Percentiles rank a stretch among this genome's conserved stretches.
phyloP scores from a whole-genome alignment of 2,329 filamentous ascomycete genomes.

The Corinectria fuckeliana region DNA sequence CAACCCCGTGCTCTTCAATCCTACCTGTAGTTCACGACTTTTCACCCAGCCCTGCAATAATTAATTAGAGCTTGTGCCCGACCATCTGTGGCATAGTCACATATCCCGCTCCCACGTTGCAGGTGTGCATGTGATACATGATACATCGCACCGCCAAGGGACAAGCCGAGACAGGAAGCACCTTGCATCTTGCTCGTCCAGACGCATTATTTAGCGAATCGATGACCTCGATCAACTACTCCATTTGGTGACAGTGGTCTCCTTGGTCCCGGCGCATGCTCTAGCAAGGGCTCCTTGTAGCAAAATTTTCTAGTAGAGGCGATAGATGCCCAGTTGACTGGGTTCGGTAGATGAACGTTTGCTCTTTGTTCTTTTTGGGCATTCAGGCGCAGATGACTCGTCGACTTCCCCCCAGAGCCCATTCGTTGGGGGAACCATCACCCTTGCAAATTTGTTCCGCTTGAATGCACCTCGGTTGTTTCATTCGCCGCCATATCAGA shows the following conservation, averaged over 20 bases:
- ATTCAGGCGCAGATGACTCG: slow-evolving; percentile 5
- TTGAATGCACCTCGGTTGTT: too few relatives aligned
- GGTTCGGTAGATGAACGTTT: slow-evolving; percentile 4
- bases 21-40: slow-evolving; percentile 1
- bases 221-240: not conserved
- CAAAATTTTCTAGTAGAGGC: slow-evolving; percentile 12
- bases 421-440: slow-evolving; percentile 3
- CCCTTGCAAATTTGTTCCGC: too few relatives aligned
- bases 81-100: slow-evolving; percentile 13
- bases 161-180: slow-evolving; percentile 5
- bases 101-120: slow-evolving; percentile 8
- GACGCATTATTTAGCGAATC: not conserved
- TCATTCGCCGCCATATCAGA: too few relatives aligned
- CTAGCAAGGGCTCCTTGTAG: slow-evolving; percentile 21
- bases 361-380: slow-evolving; percentile 11
- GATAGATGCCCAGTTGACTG: not conserved
- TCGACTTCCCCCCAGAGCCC: slow-evolving; percentile 6
- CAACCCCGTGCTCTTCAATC: not conserved
- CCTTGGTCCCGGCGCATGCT: slow-evolving; percentile 13
- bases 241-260: not conserved
- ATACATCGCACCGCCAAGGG: not conserved
- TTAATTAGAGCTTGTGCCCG: slow-evolving; percentile 4
- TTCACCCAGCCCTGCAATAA: slow-evolving; percentile 4
- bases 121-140: slow-evolving; percentile 4
- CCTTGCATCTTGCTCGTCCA: slow-evolving; percentile 14